Base-by-base conservation (phyloP, 305 asterid species). In the Caryopteris hybrid region DNA sequence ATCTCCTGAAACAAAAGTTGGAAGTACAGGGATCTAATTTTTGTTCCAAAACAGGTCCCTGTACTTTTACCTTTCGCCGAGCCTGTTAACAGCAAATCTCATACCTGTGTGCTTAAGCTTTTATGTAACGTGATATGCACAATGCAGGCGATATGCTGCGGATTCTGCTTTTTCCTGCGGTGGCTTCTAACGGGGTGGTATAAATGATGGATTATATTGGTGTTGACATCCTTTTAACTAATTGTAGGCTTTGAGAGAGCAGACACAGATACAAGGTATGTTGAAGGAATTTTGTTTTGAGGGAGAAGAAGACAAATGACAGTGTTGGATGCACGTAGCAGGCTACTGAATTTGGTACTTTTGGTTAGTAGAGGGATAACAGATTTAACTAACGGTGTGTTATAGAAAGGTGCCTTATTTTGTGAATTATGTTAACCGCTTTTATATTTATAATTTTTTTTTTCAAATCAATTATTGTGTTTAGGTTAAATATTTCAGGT, bases 101-200 rank as follows among this genome's bases (percentile, higher is more conserved):
- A 22, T 23, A 12, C 53, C 39, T n/a, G 53, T 22, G 1, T 36
- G 9, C n/a, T 50, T 1, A 7, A 25, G 20, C 9, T 12, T 45
- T 47, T 25, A 25, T n/a, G 22, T 73, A 20, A 42, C 10, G 69
- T 14, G 20, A 25, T 27, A 38, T 42, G 9, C 17, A 17, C 33
- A 23, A 61, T 33, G 12, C 81, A 90, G 98, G 98, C 91, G 16
- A 2, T 82, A n/a, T 89, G 96, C 83, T 88, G 97, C 38, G 86
- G 86, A 46, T 83, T 90, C 78, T 85, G 95, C 68, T 92, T 90
- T 54, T 33, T 84, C 36, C 82, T 90, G 33, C 83, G 97, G 66
- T 90, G 98, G 98, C 68, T 83, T 18, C 91, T 92, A 27, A 71
- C 98, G 4, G 97, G 97, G 38, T 92, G 98, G 98, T 90, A 90